Base-by-base conservation (phyloP, 2,329 filamentous ascomycete genomes). In the Pseudopithomyces chartarum region DNA sequence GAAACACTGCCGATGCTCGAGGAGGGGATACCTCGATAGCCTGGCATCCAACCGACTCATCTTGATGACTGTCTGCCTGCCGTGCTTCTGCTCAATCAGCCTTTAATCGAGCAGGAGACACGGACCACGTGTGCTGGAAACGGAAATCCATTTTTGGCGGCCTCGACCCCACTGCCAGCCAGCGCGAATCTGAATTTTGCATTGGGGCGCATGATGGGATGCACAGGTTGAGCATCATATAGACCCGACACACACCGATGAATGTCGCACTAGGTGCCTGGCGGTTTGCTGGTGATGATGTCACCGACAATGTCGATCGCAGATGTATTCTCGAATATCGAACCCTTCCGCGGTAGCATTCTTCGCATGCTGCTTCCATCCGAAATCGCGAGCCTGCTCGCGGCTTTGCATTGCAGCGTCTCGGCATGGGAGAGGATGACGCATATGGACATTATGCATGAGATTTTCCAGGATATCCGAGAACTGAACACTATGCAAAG, bases 381-480 rank as follows among this genome's bases (percentile, higher is more conserved):
- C 26, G 29, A 47, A 10, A 47, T 47, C 17, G 33, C 44, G 17
- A 47, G n/a, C 8, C 15, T 47, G 15, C 29, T 47, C 2, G 4
- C 44, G 23, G 44, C 26, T 3, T 34, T 47, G 29, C 2, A 34
- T 17, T 34, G 26, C 26, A 33, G n/a, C 8, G 44, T 47, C 29
- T 33, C 44, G 4, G 5, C 4, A 23, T 54, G 51, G 51, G 51
- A 54, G 13, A 29, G 20, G 15, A n/a, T 12, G 4, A 33, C 4
- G 3, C 51, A 54, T 17, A 54, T 54, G 51, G 36, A 54, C 32
- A 38, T 54, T 2, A 34, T 54, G 36, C 11, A 54, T 47, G 42
- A 54, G n/a, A 54, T 54, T 4, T 45, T 54, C 47, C 22, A 36
- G 17, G 42, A 54, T 17, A 26, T 46, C 6, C 2, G 15, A 17